These are phyloP conservation scores for Papiliotrema fonsecae DNA, from an alignment of 1,284 basidiomycete species.

Conservation along the genomic window DNA sequence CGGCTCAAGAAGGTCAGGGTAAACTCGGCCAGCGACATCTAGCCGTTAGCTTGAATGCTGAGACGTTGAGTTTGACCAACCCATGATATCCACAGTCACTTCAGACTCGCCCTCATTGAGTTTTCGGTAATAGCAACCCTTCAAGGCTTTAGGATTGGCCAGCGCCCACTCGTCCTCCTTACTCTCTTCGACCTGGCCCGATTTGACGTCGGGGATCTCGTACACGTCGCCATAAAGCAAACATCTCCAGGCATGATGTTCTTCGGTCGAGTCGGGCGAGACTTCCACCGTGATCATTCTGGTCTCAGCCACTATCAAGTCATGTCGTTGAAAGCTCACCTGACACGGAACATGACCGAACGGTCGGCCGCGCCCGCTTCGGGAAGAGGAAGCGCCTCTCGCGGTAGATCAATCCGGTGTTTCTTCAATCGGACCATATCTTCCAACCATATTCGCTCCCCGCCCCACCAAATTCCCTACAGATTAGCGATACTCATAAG, in stretches of 20 bases:
- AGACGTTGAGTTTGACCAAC: conserved; percentile 8
- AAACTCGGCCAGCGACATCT: conserved; percentile 38
- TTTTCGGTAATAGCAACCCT: conserved; percentile 24
- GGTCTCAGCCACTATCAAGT: background rate
- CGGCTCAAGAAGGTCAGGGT: conserved; percentile 32
- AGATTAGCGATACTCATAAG: background rate
- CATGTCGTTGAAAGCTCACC: conserved; percentile 16
- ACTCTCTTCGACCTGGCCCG: background rate
- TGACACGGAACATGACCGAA: conserved; percentile 28
- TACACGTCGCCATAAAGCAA: conserved; percentile 36
- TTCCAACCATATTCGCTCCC: conserved; percentile 79
- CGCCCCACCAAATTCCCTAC: conserved; percentile 84
- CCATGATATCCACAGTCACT: conserved; percentile 35
- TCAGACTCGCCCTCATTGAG: conserved; percentile 26
- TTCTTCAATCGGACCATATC: conserved; percentile 67
- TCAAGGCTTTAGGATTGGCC: conserved; percentile 10
- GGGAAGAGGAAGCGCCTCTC: conserved; percentile 14
- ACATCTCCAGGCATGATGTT: conserved; percentile 22
- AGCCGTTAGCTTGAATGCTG: background rate
- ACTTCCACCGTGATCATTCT: conserved; percentile 30
- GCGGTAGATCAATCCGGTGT: conserved; percentile 21
- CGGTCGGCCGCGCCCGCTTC: conserved; percentile 16
- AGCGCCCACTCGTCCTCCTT: background rate
- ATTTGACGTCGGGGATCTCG: conserved; percentile 19
- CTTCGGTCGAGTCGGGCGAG: background rate